These are phyloP conservation scores for Lactarius deliciosus DNA, from an alignment of 768 basidiomycete species.

Conservation along the genomic window DNA sequence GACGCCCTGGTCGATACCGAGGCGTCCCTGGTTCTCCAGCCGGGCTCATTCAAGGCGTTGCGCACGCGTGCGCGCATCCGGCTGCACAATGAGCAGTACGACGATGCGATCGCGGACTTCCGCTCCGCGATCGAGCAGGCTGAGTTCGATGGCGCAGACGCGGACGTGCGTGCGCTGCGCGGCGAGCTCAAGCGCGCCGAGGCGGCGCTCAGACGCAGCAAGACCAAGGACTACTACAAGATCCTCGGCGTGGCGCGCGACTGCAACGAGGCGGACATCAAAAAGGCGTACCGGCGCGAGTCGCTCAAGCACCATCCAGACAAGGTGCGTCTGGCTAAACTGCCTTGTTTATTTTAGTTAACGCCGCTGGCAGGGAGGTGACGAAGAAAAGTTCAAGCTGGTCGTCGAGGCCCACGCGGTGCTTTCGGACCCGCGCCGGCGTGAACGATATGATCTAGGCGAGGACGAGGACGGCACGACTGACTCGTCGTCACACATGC, in stretches of 20 bases:
- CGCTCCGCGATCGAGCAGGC: slow-evolving; percentile 76
- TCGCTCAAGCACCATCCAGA: slow-evolving; percentile 85
- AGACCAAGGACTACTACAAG: slow-evolving; percentile 89
- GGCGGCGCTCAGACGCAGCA: slow-evolving; percentile 77
- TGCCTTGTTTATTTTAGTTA: not conserved
- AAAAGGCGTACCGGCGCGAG: slow-evolving; percentile 88
- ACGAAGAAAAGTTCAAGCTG: slow-evolving; percentile 95
- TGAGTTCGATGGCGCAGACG: slow-evolving; percentile 58
- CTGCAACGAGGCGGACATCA: slow-evolving; percentile 71
- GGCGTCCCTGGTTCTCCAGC: slow-evolving; percentile 58
- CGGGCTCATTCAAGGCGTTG: slow-evolving; percentile 78
- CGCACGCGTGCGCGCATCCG: slow-evolving; percentile 83
- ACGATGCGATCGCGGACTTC: slow-evolving; percentile 72
- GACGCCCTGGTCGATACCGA: slow-evolving; percentile 74
- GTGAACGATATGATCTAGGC: slow-evolving; percentile 77
- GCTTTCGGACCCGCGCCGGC: slow-evolving; percentile 70
- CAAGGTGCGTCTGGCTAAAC: slow-evolving; percentile 49
- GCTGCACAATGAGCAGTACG: slow-evolving; percentile 72
- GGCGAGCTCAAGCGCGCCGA: slow-evolving; percentile 80
- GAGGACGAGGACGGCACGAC: slow-evolving; percentile 75
- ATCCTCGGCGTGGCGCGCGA: slow-evolving; percentile 63
- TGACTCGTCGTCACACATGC: slow-evolving; percentile 33
- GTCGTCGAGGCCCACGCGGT: slow-evolving; percentile 80
- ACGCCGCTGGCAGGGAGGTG: slow-evolving; percentile 62
- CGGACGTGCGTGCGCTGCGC: slow-evolving; percentile 60